Percentiles rank a stretch among this genome's conserved stretches.
Evolutionary conservation across 768 basidiomycete species (phyloP).

Genomic region (Boletus insuetus): DNA sequence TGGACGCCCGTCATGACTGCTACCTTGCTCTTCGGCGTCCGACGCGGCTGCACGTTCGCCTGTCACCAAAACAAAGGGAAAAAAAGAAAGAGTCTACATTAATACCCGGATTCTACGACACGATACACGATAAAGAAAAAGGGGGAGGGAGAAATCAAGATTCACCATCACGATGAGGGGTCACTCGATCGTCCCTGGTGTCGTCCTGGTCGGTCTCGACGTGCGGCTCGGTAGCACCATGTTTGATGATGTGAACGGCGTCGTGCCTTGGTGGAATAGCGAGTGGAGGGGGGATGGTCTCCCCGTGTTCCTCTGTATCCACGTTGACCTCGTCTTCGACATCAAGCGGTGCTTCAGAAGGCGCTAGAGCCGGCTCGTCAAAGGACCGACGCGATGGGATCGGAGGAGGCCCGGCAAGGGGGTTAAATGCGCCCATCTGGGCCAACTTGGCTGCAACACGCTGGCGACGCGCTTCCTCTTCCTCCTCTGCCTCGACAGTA

Average conservation of each 20-base stretch:
- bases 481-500: conserved; percentile 27
- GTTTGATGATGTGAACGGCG: conserved; percentile 12
- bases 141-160: conserved; percentile 32
- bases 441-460: conserved; percentile 59
- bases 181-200: conserved; percentile 13
- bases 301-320: conserved; percentile 25
- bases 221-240: conserved; percentile 15
- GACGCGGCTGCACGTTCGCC: conserved; percentile 17
- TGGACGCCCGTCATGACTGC: neutral
- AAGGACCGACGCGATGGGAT: conserved; percentile 16
- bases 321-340: conserved; percentile 25
- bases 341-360: conserved; percentile 7
- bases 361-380: conserved; percentile 3
- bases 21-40: conserved; percentile 15
- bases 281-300: conserved; percentile 18
- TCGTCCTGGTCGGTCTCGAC: conserved; percentile 16
- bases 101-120: conserved; percentile 29
- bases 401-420: conserved; percentile 42
- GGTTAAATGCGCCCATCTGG: conserved; percentile 61
- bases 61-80: conserved; percentile 15
- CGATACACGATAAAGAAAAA: conserved; percentile 21
- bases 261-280: conserved; percentile 23
- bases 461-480: conserved; percentile 51
- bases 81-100: conserved; percentile 22
- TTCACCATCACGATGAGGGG: conserved; percentile 39